phyloP scores from a whole-genome alignment of 2,329 filamentous ascomycete genomes.

The Aspergillus quadricinctus region DNA sequence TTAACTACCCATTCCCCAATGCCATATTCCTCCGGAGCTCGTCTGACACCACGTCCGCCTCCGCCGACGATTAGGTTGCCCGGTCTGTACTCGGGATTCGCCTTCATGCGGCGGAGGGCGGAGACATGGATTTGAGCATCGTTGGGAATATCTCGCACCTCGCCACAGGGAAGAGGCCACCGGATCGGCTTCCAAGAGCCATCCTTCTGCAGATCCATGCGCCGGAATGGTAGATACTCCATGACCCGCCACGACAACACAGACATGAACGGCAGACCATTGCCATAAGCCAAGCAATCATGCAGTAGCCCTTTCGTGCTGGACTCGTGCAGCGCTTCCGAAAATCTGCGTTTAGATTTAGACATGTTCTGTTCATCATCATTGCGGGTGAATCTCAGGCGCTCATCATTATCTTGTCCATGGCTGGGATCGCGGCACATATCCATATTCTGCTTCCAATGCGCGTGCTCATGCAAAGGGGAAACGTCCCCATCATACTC shows the following conservation, averaged over 20 bases:
- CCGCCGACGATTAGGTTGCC: constrained; percentile 78
- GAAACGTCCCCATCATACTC: constrained; percentile 35
- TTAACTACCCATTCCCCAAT: constrained; percentile 70
- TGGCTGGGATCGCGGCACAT: constrained; percentile 12
- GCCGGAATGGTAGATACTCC: constrained; percentile 76
- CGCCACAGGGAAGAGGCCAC: constrained; percentile 74
- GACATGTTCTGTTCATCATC: constrained; percentile 20
- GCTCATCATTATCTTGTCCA: constrained; percentile 5
- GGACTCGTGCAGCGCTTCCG: constrained; percentile 56
- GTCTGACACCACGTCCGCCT: constrained; percentile 64
- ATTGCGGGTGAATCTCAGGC: constrained; percentile 6
- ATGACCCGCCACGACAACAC: constrained; percentile 70
- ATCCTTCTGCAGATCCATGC: constrained; percentile 71
- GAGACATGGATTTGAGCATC: constrained; percentile 68
- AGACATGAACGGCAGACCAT: constrained; percentile 52
- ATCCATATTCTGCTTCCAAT: constrained; percentile 10
- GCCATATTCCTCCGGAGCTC: constrained; percentile 58
- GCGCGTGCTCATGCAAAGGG: constrained; percentile 26
- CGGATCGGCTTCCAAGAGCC: constrained; percentile 75
- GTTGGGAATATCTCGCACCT: constrained; percentile 70
- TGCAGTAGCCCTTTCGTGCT: constrained; percentile 56
- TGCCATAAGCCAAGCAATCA: constrained; percentile 64
- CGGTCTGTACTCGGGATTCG: constrained; percentile 62
- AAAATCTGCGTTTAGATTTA: constrained; percentile 45
- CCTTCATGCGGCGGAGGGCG: constrained; percentile 67